Base-by-base conservation (phyloP, 2,329 filamentous ascomycete genomes). In the Scolecobasidium constrictum region DNA sequence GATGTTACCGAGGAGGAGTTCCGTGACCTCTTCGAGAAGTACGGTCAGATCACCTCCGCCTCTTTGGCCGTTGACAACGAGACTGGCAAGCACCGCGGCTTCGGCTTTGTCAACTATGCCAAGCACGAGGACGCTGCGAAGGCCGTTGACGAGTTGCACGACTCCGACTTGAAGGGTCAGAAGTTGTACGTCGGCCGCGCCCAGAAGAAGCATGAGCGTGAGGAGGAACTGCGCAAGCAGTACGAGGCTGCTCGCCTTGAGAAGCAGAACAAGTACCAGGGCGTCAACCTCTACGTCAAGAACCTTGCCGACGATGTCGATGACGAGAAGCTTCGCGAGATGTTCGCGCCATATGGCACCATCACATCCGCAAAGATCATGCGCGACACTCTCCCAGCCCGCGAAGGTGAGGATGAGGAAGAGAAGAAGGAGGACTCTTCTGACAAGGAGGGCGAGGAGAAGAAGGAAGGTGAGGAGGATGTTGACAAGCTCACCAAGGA, bases 331-430 rank as follows among this genome's bases (percentile, higher is more conserved):
- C 79, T 98, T 49, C 87, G 92, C 56, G 81, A 88, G 57, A 83
- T 96, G 64, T 98, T 98, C 66, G 71, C 81, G 58, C 76, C 86
- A 53, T 96, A 84, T 57, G 92, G 92, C 49, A 86, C 85, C 56
- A 96, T 98, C 66, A 98, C 92, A 48, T 96, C 92, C 28, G 90
- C 92, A 57, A 96, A 96, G 80, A 90, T 98, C 56, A 98, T 98
- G 92, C 87, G 92, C 55, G 92, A 98, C 57, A 78, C 74, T 42
- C 59, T 69, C 46, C 62, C 70, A 47, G 65, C 67, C 34, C 72
- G 75, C 43, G 71, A 60, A 40, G 59, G 65, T 49, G 58, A 62
- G 43, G 60, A 70, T 43, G 62, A 66, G 15, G 56, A 60, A n/a
- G 61, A 67, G 50, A 59, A 65, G 46, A 56, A 63, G 45, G 65